These are phyloP conservation scores for Trametes sanguinea DNA, from an alignment of 768 basidiomycete genomes.

Conservation along the genomic window DNA sequence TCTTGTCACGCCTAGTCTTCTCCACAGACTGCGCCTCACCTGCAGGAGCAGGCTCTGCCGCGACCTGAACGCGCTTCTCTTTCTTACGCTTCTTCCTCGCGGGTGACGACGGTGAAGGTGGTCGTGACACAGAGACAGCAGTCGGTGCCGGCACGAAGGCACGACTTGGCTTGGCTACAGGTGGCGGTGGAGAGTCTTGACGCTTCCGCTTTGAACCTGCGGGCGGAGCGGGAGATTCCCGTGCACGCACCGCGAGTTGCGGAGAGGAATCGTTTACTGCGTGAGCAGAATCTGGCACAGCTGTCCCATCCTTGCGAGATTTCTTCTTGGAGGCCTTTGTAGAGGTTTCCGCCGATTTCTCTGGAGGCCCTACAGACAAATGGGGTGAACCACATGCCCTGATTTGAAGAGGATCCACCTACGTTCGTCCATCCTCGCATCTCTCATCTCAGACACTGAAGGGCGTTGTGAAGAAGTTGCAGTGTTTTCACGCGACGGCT, in stretches of 20 bases:
- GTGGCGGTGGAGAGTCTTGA: neutral
- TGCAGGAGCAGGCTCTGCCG: neutral
- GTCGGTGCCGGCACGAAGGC: neutral
- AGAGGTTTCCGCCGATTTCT: neutral
- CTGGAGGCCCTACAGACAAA: neutral
- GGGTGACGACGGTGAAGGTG: neutral
- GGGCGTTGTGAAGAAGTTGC: neutral
- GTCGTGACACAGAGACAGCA: neutral
- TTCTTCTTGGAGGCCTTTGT: constrained; percentile 1
- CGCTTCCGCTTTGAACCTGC: constrained; percentile 19
- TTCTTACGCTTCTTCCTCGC: constrained; percentile 34
- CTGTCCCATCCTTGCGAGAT: neutral
- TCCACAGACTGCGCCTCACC: neutral
- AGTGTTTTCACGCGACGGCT: neutral
- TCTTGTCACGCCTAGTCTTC: constrained; percentile 1
- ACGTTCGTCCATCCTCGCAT: neutral
- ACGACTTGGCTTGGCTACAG: neutral
- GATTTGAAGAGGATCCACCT: neutral
- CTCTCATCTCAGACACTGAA: neutral
- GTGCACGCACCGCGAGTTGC: neutral
- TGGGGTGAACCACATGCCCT: neutral
- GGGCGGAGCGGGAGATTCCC: neutral
- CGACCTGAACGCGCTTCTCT: constrained; percentile 16
- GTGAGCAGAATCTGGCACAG: neutral
- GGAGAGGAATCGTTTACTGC: neutral